phyloP scores from a whole-genome alignment of 2,329 filamentous ascomycete genomes.

The Chrysoporthe deuterocubensis region DNA sequence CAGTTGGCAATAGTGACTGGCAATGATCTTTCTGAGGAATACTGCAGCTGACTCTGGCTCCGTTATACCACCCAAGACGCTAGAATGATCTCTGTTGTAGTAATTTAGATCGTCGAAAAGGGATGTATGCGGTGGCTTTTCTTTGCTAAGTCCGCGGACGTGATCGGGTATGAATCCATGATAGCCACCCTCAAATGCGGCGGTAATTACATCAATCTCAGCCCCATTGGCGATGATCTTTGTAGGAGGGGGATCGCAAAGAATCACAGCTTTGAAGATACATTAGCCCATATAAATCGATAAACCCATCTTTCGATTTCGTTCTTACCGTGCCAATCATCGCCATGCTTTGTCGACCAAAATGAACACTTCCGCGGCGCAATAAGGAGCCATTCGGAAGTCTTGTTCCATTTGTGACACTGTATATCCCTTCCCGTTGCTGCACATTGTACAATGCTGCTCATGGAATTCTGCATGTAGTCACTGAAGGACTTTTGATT shows the following conservation, averaged over 20 bases:
- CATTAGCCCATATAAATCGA: neutral
- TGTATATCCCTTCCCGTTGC: constrained; percentile 16
- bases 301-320: neutral
- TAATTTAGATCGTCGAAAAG: constrained; percentile 14
- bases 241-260: constrained; percentile 14
- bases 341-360: constrained; percentile 6
- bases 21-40: constrained; percentile 17
- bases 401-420: constrained; percentile 20
- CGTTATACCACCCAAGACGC: neutral
- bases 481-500: neutral
- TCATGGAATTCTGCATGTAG: neutral
- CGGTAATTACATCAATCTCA: constrained; percentile 4
- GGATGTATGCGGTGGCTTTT: neutral
- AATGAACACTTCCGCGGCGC: constrained; percentile 22
- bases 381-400: constrained; percentile 18
- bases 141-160: neutral
- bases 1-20: constrained; percentile 25
- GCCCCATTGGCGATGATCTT: neutral
- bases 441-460: constrained; percentile 1
- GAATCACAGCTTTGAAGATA: constrained; percentile 9
- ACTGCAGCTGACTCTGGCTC: constrained; percentile 2
- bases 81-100: constrained; percentile 3
- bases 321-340: constrained; percentile 12
- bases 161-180: constrained; percentile 23
- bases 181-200: constrained; percentile 15